Evolutionary conservation across 2,329 filamentous ascomycete genomes (phyloP).

Genomic region (Nigrograna mackinnonii): DNA sequence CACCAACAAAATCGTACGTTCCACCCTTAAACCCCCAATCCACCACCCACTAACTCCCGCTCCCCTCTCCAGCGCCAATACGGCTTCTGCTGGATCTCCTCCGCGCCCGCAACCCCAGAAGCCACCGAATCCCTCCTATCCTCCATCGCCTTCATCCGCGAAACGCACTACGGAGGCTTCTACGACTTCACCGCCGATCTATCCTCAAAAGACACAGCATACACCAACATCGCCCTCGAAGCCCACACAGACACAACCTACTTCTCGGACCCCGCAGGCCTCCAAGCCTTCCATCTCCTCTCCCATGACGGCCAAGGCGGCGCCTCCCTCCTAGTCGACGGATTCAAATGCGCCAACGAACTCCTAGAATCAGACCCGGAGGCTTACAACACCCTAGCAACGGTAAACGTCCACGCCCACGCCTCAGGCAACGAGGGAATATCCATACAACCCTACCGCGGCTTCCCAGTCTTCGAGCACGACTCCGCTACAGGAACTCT

Average conservation of each 20-base stretch:
- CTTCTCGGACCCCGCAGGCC: conserved; percentile 86
- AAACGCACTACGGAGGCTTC: conserved; percentile 87
- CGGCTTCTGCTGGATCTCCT: conserved; percentile 78
- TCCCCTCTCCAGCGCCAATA: conserved; percentile 57
- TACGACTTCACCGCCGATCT: conserved; percentile 91
- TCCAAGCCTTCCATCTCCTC: conserved; percentile 91
- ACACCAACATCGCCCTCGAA: conserved; percentile 80
- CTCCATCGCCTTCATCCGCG: conserved; percentile 82
- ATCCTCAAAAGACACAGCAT: conserved; percentile 85
- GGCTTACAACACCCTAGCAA: conserved; percentile 62
- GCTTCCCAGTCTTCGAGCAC: conserved; percentile 73
- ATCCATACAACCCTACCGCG: conserved; percentile 71
- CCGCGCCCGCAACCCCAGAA: conserved; percentile 61
- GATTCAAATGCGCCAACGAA: conserved; percentile 71
- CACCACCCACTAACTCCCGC: conserved; percentile 9
- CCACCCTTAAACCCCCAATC: neutral
- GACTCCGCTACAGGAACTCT: conserved; percentile 50
- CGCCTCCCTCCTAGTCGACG: conserved; percentile 81
- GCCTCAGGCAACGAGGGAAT: conserved; percentile 86
- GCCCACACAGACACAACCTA: conserved; percentile 96
- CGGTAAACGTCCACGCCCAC: conserved; percentile 70
- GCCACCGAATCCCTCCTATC: conserved; percentile 76
- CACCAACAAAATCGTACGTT: conserved; percentile 62
- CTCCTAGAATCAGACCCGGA: conserved; percentile 58
- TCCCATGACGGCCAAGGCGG: conserved; percentile 76